phyloP scores from a whole-genome alignment of 192 early-diverging fungal genomes.

The Coemansia erecta region DNA sequence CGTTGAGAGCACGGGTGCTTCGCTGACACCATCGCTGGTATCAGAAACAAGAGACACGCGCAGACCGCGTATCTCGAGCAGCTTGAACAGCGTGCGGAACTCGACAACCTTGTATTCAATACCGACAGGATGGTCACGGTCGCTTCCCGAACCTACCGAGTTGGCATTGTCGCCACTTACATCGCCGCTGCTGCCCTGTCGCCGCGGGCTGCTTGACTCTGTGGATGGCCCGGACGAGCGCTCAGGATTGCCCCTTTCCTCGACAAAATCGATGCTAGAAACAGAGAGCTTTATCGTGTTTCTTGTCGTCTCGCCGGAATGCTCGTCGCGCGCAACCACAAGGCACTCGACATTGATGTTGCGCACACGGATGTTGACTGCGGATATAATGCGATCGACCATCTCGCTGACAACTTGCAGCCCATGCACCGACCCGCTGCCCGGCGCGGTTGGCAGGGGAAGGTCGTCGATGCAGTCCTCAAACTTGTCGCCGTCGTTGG shows the following conservation, averaged over 20 bases:
- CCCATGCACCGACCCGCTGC: conserved; percentile 57
- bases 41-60: conserved; percentile 18
- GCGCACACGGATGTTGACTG: conserved; percentile 67
- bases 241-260: conserved; percentile 33
- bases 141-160: conserved; percentile 13
- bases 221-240: conserved; percentile 9
- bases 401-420: conserved; percentile 74
- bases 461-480: conserved; percentile 28
- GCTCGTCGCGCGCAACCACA: conserved; percentile 24
- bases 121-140: conserved; percentile 32
- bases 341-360: conserved; percentile 34
- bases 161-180: conserved; percentile 16
- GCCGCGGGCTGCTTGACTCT: conserved; percentile 7
- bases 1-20: conserved; percentile 26
- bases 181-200: conserved; percentile 8
- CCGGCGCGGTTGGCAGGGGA: conserved; percentile 30
- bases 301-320: conserved; percentile 11
- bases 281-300: conserved; percentile 44
- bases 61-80: conserved; percentile 35
- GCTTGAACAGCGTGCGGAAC: conserved; percentile 45
- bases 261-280: conserved; percentile 43
- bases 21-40: not conserved
- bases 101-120: conserved; percentile 49
- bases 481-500: conserved; percentile 21
- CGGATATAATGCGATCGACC: conserved; percentile 83